A percentile compares a stretch with the other conserved stretches of the same genome.
Conservation (phyloP, 495 filamentous ascomycete species). For the Cercophora newfieldiana region DNA sequence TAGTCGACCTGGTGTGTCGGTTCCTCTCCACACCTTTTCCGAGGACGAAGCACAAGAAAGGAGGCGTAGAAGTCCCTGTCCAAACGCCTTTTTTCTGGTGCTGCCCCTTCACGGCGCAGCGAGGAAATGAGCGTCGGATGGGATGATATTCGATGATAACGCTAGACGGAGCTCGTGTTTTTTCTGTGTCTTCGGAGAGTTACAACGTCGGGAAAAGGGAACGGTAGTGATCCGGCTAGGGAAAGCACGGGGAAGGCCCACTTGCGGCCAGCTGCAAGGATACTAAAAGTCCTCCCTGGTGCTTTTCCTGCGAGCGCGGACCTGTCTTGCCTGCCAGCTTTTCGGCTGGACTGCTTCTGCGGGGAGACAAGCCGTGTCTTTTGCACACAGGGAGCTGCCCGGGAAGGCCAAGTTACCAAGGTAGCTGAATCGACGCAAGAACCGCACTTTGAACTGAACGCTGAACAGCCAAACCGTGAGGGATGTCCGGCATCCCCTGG, state of each 20-base stretch:
- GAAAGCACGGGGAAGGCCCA: not conserved
- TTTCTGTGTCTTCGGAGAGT: not conserved
- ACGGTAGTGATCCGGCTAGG: not conserved
- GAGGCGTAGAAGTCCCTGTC: conserved; percentile 3
- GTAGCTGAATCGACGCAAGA: conserved; percentile 1
- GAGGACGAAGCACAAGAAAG: conserved; percentile 6
- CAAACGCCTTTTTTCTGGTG: not conserved
- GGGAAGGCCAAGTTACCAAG: not conserved
- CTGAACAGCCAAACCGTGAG: not conserved
- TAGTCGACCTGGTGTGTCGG: conserved; percentile 1
- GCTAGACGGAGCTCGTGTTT: not conserved
- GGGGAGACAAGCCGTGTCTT: conserved; percentile 4
- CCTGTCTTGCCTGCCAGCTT: not conserved
- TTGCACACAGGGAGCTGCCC: not conserved
- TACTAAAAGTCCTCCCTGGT: not conserved
- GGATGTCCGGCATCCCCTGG: conserved; percentile 20
- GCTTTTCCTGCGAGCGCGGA: not conserved
- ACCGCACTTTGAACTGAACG: not conserved
- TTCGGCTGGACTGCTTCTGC: not conserved
- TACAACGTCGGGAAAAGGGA: not conserved
- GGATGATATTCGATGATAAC: not conserved
- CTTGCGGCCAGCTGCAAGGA: not conserved
- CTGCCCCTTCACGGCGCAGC: conserved; percentile 5
- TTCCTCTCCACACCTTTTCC: conserved; percentile 9
- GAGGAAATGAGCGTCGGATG: not conserved